phyloP scores from a whole-genome alignment of 208 protist genomes.

The Trypanosoma platydactyli region DNA sequence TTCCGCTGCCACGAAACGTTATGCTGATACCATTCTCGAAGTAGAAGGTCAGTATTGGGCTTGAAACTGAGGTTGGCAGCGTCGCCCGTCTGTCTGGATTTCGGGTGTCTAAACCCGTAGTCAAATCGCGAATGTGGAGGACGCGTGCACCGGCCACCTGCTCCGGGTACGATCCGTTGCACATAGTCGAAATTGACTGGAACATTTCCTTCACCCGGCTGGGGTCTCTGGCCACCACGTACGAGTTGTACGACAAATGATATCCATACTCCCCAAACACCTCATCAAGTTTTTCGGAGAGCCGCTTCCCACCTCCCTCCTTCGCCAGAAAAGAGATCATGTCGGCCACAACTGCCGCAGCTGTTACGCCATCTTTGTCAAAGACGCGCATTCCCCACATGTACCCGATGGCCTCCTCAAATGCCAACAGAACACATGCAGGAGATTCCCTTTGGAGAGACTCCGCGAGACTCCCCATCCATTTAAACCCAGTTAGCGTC shows the following conservation, averaged over 20 bases:
- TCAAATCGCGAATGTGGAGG: slow-evolving; percentile 89
- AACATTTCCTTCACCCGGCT: slow-evolving; percentile 84
- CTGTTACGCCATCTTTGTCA: slow-evolving; percentile 98
- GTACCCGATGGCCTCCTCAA: slow-evolving; percentile 98
- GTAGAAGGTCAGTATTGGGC: slow-evolving; percentile 96
- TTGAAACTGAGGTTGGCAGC: slow-evolving; percentile 62
- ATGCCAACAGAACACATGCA: slow-evolving; percentile 76
- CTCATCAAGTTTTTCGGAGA: slow-evolving; percentile 59
- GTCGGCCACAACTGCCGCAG: slow-evolving; percentile 92
- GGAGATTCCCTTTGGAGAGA: slow-evolving; percentile 62
- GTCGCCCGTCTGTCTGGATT: slow-evolving; percentile 57
- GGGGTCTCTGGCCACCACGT: slow-evolving; percentile 91
- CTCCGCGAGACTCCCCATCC: slow-evolving; percentile 92
- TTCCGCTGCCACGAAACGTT: slow-evolving; percentile 96
- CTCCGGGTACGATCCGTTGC: slow-evolving; percentile 45
- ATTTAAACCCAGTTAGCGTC: slow-evolving; percentile 99
- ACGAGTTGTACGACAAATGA: slow-evolving; percentile 91
- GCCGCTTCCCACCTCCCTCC: slow-evolving; percentile 37
- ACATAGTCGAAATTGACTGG: slow-evolving; percentile 52
- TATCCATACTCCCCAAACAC: slow-evolving; percentile 90
- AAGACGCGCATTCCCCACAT: slow-evolving; percentile 89
- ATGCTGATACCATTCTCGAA: slow-evolving; percentile 91
- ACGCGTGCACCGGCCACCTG: slow-evolving; percentile 59
- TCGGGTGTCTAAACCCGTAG: slow-evolving; percentile 79
- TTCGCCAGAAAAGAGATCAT: slow-evolving; percentile 73